Conservation (phyloP, 192 early-diverging fungal genomes). For the Endogone sp. region DNA sequence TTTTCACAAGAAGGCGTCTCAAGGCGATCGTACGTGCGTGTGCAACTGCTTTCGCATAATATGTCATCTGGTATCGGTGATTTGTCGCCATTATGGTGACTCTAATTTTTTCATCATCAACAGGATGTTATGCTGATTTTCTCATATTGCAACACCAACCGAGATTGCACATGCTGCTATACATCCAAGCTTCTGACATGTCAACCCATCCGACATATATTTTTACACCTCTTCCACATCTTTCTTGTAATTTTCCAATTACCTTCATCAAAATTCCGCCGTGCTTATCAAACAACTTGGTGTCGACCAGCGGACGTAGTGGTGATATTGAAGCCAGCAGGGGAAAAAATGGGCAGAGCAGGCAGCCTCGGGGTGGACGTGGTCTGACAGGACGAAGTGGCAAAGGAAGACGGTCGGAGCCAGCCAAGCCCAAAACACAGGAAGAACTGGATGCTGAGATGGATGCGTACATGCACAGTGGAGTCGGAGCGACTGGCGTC, state of each 20-base stretch:
- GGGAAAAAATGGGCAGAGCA: conserved; percentile 6
- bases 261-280: not conserved
- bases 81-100: too few relatives aligned
- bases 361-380: conserved; percentile 17
- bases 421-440: conserved; percentile 17
- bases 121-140: not conserved
- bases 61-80: too few relatives aligned
- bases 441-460: conserved; percentile 52
- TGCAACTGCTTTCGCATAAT: too few relatives aligned
- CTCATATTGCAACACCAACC: not conserved
- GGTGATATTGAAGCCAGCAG: not conserved
- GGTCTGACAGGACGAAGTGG: conserved; percentile 9
- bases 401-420: not conserved
- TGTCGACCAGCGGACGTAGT: conserved; percentile 8
- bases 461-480: conserved; percentile 47
- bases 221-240: not conserved
- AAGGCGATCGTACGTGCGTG: not conserved
- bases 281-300: not conserved
- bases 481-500: not conserved
- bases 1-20: too few relatives aligned
- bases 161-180: not conserved
- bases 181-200: not conserved
- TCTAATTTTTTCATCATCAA: too few relatives aligned
- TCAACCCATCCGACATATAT: not conserved
- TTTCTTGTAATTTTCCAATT: not conserved